Evolutionary conservation across 192 early-diverging fungal genomes (phyloP).

Genomic region (Mortierella hygrophila): DNA sequence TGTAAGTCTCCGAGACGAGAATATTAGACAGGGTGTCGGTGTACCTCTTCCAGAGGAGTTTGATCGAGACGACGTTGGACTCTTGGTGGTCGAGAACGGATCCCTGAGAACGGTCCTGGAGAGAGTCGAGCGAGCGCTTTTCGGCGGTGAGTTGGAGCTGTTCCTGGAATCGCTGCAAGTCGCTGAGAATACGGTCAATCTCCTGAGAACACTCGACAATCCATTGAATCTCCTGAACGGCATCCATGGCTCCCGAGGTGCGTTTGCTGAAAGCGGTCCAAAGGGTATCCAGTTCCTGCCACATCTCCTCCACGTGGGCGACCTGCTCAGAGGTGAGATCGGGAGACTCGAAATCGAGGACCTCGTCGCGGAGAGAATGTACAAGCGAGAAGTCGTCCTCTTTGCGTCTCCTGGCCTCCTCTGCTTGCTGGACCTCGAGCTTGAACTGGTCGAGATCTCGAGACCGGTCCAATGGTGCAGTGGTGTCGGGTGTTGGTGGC

Average conservation of each 20-base stretch:
- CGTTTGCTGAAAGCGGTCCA: constrained; percentile 25
- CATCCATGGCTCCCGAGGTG: constrained; percentile 16
- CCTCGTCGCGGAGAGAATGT: constrained; percentile 34
- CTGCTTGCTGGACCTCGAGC: constrained; percentile 8
- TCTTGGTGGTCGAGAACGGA: constrained; percentile 35
- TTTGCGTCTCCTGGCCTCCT: constrained; percentile 14
- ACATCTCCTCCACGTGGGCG: constrained; percentile 30
- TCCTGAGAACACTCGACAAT: constrained; percentile 48
- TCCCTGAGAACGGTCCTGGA: constrained; percentile 27
- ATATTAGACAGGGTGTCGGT: constrained; percentile 12
- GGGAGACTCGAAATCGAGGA: constrained; percentile 42
- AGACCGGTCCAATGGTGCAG: constrained; percentile 20
- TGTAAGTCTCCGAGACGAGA: constrained; percentile 24
- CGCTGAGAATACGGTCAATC: constrained; percentile 35
- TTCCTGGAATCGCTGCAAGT: constrained; percentile 36
- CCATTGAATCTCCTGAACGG: constrained; percentile 47
- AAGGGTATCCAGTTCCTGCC: constrained; percentile 28
- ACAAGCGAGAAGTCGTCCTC: constrained; percentile 16
- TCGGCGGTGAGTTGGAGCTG: constrained; percentile 30
- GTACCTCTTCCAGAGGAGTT: constrained; percentile 23
- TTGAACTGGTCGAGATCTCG: constrained; percentile 41
- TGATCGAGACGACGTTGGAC: constrained; percentile 28
- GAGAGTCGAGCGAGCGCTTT: constrained; percentile 40
- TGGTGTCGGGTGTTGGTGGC: constrained; percentile 35
- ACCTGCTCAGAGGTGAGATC: constrained; percentile 37